Base-by-base conservation (phyloP, 768 basidiomycete genomes). In the Rhodotorula babjevae region DNA sequence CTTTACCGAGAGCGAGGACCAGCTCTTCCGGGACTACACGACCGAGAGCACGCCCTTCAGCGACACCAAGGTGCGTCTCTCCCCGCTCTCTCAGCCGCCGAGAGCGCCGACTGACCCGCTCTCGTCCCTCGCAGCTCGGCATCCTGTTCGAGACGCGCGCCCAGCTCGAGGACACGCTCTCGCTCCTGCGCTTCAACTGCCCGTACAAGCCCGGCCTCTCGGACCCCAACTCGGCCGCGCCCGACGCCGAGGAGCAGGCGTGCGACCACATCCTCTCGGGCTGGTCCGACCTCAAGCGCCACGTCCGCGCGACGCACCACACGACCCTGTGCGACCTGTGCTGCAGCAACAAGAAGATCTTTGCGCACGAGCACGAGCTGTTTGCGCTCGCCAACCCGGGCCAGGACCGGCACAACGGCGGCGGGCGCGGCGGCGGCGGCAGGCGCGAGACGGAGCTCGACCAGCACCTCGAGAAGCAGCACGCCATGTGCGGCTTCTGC, bases 151-250 rank as follows among this genome's bases (percentile, higher is more conserved):
- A 97, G 84, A 90, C 88, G 36, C 86, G 85, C 77, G 93, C 90
- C 77, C 92, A 92, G 88, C 95, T 95, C 91, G 92, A 97, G 76
- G 92, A 94, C 50, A 91, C 92, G 0, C 84, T 97, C 36, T 85
- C 94, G 12, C 85, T 99, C 27, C 87, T 99, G 19, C 87, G 93
- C 4, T 98, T 92, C 85, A 98, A 96, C 79, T 98, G 95, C 78
- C 92, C 95, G 0, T 67, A 29, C 63, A 68, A 68, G 53, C 52
- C 62, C 44, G 58, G 36, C 44, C 67, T 57, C 16, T 63, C 60
- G 14, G 23, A 50, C 31, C 25, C 64, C 6, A 3, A 57, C 9
- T 49, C 66, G 23, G 44, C 66, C n/a, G 31, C 66, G 0, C 57
- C 71, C 49, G 65, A 50, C 5, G 21, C 56, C 3, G 19, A 61